A percentile compares a stretch with the other conserved stretches of the same genome.
Evolutionary conservation across 1,284 basidiomycete species (phyloP).

Genomic region (Tylopilus sp.): DNA sequence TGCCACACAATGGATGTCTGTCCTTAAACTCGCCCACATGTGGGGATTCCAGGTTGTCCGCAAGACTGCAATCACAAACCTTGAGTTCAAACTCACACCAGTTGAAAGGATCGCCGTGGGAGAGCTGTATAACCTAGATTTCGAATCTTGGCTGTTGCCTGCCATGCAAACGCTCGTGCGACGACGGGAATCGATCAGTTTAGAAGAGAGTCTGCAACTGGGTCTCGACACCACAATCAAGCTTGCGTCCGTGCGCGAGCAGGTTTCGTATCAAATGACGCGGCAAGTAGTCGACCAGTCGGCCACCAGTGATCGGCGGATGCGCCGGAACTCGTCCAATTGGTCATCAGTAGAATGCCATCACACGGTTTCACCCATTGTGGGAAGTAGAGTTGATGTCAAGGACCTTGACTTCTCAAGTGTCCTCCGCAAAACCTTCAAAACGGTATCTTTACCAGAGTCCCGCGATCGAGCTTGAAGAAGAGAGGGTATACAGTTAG

Average conservation of each 20-base stretch:
- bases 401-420: not conserved
- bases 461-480: no score
- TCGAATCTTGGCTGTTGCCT: constrained; percentile 22
- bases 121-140: constrained; percentile 9
- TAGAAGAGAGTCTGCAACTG: constrained; percentile 13
- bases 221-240: constrained; percentile 29
- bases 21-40: constrained; percentile 25
- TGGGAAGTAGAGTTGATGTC: constrained; percentile 5
- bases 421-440: constrained; percentile 3
- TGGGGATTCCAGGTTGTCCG: constrained; percentile 22
- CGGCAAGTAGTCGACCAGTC: no score
- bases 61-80: not conserved
- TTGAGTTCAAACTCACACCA: not conserved
- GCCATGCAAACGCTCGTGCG: constrained; percentile 28
- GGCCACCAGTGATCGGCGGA: no score
- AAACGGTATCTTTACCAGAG: no score
- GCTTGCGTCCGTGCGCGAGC: constrained; percentile 29
- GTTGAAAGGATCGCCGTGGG: constrained; percentile 18
- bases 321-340: no score
- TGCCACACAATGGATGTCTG: constrained; percentile 18
- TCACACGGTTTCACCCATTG: no score
- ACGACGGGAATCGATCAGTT: constrained; percentile 17
- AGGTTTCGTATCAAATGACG: not conserved
- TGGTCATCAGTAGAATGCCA: no score
- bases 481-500: no score